These are phyloP conservation scores for Trichoderma gamsii DNA, from an alignment of 495 filamentous ascomycete genomes.

Conservation along the genomic window DNA sequence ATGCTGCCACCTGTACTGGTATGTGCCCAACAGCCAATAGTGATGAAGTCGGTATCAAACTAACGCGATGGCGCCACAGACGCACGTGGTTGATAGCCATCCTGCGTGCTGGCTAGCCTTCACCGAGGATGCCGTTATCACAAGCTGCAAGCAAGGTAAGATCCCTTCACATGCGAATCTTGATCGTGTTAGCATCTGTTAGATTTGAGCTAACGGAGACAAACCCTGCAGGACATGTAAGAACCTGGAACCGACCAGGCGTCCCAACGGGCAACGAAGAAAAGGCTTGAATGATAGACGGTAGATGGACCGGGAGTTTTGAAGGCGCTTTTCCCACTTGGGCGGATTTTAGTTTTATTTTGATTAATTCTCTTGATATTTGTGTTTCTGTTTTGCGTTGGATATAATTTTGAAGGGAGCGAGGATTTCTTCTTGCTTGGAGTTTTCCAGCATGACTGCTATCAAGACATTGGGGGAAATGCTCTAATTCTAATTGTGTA, in stretches of 20 bases:
- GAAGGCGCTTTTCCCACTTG: not conserved
- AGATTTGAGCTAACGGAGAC: not conserved
- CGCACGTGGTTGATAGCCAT: conserved; percentile 78
- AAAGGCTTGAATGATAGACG: conserved; percentile 16
- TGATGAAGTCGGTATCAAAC: not conserved
- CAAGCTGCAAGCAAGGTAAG: conserved; percentile 80
- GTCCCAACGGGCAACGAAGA: conserved; percentile 24
- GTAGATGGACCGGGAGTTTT: not conserved
- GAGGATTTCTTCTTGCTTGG: not conserved
- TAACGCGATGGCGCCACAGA: conserved; percentile 38
- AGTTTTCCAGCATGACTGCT: not conserved
- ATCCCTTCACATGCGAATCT: not conserved
- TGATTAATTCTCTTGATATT: not conserved
- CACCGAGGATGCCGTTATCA: conserved; percentile 84
- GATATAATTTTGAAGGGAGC: not conserved
- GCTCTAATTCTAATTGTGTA: not conserved
- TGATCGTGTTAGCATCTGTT: conserved; percentile 14
- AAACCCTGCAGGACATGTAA: conserved; percentile 66
- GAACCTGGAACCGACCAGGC: conserved; percentile 75
- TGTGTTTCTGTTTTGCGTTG: not conserved
- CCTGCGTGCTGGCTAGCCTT: conserved; percentile 87
- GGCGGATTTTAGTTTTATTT: not conserved
- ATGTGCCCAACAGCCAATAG: conserved; percentile 23
- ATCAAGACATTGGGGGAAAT: not conserved
- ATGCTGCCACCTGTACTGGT: conserved; percentile 92